A percentile compares a stretch with the other conserved stretches of the same genome.
Conservation (phyloP, 257 asterid genomes). For the Solanum chiquidenum region DNA sequence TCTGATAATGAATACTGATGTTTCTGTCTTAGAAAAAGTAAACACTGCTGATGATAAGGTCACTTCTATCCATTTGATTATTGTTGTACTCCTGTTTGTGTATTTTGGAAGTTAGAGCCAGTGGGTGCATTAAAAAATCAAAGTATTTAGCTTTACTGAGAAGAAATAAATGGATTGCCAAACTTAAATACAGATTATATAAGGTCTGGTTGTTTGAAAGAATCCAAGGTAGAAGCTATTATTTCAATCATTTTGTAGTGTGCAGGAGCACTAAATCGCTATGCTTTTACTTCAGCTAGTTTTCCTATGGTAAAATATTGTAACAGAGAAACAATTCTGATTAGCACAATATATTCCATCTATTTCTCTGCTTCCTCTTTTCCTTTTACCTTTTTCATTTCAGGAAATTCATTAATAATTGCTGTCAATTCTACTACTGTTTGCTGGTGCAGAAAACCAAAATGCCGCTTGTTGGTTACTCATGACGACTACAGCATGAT, state of each 20-base stretch:
- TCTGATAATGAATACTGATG: not conserved
- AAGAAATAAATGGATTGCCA: not conserved
- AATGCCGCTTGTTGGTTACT: conserved; percentile 74
- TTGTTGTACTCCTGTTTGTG: not conserved
- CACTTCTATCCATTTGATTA: not conserved
- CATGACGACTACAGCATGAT: conserved; percentile 93
- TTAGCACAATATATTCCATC: not conserved
- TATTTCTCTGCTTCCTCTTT: not conserved
- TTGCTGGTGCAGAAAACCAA: conserved; percentile 56
- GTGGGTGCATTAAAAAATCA: not conserved
- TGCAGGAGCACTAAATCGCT: not conserved
- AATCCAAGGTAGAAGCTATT: not conserved
- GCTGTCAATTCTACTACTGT: conserved; percentile 8
- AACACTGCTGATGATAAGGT: not conserved
- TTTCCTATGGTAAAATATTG: not conserved
- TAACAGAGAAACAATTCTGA: not conserved
- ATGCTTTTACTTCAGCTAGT: not conserved
- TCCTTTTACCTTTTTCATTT: not conserved
- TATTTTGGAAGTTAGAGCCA: not conserved
- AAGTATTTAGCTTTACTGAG: not conserved
- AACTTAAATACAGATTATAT: not conserved
- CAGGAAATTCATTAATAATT: not conserved
- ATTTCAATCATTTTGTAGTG: not conserved
- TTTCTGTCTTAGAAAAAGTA: not conserved
- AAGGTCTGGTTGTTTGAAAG: not conserved